A percentile compares a stretch with the other conserved stretches of the same genome.
phyloP scores from a whole-genome alignment of 2,329 filamentous ascomycete species.

The Claviceps lovelessii region DNA sequence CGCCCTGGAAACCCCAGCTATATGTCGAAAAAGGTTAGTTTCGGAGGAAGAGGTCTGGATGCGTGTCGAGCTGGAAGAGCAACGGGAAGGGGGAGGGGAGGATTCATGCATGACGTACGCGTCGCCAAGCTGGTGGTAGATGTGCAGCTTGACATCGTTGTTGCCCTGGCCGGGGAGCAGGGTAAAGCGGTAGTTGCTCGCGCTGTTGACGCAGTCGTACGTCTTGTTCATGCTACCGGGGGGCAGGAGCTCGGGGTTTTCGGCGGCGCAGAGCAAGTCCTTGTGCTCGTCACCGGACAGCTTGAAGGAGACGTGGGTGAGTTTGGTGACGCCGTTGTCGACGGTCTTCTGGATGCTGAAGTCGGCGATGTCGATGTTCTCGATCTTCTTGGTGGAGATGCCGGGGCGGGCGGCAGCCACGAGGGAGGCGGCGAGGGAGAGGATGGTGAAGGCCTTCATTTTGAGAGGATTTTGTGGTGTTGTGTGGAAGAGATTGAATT shows the following conservation, averaged over 20 bases:
- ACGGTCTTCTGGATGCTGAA: background rate
- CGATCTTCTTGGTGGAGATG: background rate
- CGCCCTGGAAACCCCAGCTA: background rate
- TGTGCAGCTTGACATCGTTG: background rate
- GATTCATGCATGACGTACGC: slow-evolving; percentile 9
- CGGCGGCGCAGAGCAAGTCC: slow-evolving; percentile 8
- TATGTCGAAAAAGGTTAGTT: background rate
- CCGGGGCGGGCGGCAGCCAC: background rate
- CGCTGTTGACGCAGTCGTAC: slow-evolving; percentile 11
- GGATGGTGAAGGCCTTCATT: background rate
- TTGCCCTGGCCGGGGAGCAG: slow-evolving; percentile 7
- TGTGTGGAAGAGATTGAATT: too few species aligned
- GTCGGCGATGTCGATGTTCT: background rate
- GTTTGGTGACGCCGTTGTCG: slow-evolving; percentile 3
- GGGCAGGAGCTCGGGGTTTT: slow-evolving; percentile 5
- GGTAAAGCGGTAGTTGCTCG: slow-evolving; percentile 16
- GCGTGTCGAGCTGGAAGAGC: too few species aligned
- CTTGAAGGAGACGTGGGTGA: slow-evolving; percentile 8
- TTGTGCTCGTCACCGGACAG: slow-evolving; percentile 11
- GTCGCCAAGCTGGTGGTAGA: slow-evolving; percentile 1
- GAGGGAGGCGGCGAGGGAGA: background rate
- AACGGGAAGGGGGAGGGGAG: too few species aligned
- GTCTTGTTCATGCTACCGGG: slow-evolving; percentile 1
- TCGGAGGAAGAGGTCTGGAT: too few species aligned
- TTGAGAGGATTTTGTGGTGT: background rate